Evolutionary conservation across 2,329 filamentous ascomycete genomes (phyloP).

Genomic region (Ramichloridium luteum): DNA sequence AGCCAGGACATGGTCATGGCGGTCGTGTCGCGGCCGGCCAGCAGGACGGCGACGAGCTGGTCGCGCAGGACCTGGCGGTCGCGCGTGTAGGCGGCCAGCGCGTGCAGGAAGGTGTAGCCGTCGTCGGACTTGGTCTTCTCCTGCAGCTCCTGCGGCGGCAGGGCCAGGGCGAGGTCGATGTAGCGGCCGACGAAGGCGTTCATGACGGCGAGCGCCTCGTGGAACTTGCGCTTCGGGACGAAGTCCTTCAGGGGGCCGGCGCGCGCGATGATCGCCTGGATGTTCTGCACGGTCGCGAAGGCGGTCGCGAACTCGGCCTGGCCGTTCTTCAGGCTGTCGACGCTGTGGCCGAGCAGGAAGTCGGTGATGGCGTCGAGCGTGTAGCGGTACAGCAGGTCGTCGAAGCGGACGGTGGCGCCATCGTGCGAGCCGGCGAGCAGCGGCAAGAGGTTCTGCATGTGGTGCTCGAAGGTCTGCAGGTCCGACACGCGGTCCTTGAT

Average conservation of each 20-base stretch:
- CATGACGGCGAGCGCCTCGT: constrained; percentile 52
- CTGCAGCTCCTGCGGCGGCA: constrained; percentile 60
- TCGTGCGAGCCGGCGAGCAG: constrained; percentile 37
- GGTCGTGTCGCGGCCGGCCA: constrained; percentile 81
- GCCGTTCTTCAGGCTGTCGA: constrained; percentile 47
- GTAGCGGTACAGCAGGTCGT: constrained; percentile 70
- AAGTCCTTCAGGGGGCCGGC: constrained; percentile 51
- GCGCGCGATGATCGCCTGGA: constrained; percentile 56
- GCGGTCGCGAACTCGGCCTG: constrained; percentile 63
- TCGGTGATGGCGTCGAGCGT: constrained; percentile 79
- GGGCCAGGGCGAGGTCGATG: constrained; percentile 59
- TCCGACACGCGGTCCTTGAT: constrained; percentile 74
- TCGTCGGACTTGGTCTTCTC: constrained; percentile 59
- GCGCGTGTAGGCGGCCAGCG: constrained; percentile 68
- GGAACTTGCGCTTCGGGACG: constrained; percentile 54
- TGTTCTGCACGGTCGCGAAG: constrained; percentile 65
- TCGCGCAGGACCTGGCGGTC: constrained; percentile 59
- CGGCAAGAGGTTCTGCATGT: constrained; percentile 61
- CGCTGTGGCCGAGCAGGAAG: constrained; percentile 69
- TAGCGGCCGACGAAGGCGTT: constrained; percentile 66
- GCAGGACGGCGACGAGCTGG: constrained; percentile 68
- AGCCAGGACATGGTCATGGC: constrained; percentile 69
- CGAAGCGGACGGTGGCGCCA: constrained; percentile 52
- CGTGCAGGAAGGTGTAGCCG: constrained; percentile 75
- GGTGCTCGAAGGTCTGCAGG: constrained; percentile 66